These are phyloP conservation scores for Pythium aristosporum DNA, from an alignment of 352 stramenopile species.

Conservation along the genomic window DNA sequence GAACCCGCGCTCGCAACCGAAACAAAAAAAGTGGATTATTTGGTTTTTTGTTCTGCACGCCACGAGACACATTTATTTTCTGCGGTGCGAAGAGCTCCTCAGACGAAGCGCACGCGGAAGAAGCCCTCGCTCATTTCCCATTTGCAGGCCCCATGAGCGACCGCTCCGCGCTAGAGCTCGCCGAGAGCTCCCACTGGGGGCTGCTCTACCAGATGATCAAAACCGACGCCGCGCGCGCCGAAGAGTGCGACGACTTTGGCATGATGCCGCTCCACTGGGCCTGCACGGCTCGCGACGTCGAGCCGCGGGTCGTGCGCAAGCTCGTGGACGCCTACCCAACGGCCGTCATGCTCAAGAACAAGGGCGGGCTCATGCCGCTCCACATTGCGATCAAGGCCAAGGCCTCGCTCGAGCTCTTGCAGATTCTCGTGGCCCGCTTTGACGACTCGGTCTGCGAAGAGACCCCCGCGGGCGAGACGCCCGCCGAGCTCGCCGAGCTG, in stretches of 20 bases:
- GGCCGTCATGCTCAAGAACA: constrained; percentile 66
- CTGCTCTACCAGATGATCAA: constrained; percentile 62
- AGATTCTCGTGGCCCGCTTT: constrained; percentile 45
- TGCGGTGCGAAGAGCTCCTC: not conserved
- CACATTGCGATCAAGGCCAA: constrained; percentile 85
- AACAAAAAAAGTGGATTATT: not conserved
- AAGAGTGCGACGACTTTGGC: constrained; percentile 83
- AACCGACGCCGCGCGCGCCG: constrained; percentile 45
- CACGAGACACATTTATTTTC: not conserved
- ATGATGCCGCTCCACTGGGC: constrained; percentile 87
- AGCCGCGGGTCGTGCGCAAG: constrained; percentile 61
- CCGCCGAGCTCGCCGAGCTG: constrained; percentile 56
- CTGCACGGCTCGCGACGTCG: constrained; percentile 72
- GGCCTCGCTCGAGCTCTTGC: constrained; percentile 61
- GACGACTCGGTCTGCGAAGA: constrained; percentile 61
- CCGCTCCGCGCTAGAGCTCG: constrained; percentile 62
- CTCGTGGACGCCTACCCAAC: constrained; percentile 58
- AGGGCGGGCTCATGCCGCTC: constrained; percentile 70
- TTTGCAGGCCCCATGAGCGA: constrained; percentile 9
- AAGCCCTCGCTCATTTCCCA: not conserved
- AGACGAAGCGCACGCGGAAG: no score
- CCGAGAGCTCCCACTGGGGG: constrained; percentile 69
- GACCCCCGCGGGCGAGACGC: constrained; percentile 69
- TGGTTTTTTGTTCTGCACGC: not conserved
- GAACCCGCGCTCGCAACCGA: not conserved